Evolutionary conservation across 2,329 filamentous ascomycete genomes (phyloP).

Genomic region (Xylaria sp.): DNA sequence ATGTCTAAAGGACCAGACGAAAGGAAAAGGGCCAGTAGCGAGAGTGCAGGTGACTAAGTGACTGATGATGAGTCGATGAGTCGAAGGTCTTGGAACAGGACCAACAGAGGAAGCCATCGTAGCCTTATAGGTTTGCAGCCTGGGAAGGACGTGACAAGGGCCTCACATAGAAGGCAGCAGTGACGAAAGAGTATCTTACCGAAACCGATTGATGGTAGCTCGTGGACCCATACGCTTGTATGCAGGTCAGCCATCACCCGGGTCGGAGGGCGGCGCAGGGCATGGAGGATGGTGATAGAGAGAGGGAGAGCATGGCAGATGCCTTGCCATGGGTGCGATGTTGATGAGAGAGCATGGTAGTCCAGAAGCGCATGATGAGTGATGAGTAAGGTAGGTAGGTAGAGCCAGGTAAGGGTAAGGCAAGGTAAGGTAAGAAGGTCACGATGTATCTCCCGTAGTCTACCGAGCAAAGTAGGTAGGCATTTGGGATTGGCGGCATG

Average conservation of each 20-base stretch:
- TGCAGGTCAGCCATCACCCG: conserved; percentile 39
- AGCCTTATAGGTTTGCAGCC: conserved; percentile 65
- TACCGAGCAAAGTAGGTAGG: not conserved
- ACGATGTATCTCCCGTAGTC: conserved; percentile 8
- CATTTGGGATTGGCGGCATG: not conserved
- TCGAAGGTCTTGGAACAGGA: conserved; percentile 43
- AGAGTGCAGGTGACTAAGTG: conserved; percentile 41
- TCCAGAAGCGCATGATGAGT: conserved; percentile 3
- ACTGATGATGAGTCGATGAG: conserved; percentile 48
- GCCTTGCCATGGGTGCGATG: conserved; percentile 36
- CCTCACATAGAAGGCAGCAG: conserved; percentile 42
- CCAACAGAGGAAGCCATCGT: conserved; percentile 56
- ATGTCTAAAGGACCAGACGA: conserved; percentile 40
- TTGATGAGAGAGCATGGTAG: conserved; percentile 8
- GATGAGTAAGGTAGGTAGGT: not conserved
- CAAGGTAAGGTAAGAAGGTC: not conserved
- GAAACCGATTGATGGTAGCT: conserved; percentile 41
- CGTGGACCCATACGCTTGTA: conserved; percentile 34
- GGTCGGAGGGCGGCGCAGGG: conserved; percentile 38
- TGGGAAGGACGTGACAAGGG: conserved; percentile 46
- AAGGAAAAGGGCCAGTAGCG: conserved; percentile 45
- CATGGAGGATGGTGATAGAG: conserved; percentile 28
- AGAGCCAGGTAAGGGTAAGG: not conserved
- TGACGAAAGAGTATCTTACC: conserved; percentile 46
- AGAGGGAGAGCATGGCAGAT: conserved; percentile 29